Evolutionary conservation across 305 asterid genomes (phyloP).

Genomic region (Fraxinus platypoda): DNA sequence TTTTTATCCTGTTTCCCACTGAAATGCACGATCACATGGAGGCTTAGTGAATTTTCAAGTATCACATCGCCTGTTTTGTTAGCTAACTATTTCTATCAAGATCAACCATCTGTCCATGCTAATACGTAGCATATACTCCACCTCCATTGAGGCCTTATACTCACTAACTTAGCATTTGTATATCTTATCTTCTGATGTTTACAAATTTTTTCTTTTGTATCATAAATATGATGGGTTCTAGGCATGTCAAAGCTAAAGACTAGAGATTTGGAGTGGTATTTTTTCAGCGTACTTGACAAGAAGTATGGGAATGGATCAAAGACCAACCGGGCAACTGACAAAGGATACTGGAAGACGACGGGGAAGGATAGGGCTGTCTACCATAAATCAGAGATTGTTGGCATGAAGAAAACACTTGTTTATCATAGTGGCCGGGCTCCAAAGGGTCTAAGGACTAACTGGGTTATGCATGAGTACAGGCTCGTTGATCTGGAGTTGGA

Average conservation of each 20-base stretch:
- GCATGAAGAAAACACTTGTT: constrained; percentile 97
- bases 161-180: not conserved
- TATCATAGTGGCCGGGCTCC: constrained; percentile 96
- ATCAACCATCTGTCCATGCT: not conserved
- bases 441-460: constrained; percentile 80
- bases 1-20: not conserved
- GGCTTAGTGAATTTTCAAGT: not conserved
- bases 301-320: constrained; percentile 91
- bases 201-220: not conserved
- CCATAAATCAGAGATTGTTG: constrained; percentile 62
- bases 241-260: constrained; percentile 73
- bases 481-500: constrained; percentile 65
- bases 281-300: constrained; percentile 84
- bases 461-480: constrained; percentile 99
- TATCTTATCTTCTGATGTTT: not conserved
- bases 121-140: not conserved
- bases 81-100: not conserved
- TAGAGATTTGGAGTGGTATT: constrained; percentile 94
- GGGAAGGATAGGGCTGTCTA: constrained; percentile 88
- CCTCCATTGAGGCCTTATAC: not conserved
- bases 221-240: constrained; percentile 26
- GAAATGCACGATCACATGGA: not conserved
- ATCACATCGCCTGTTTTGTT: not conserved
- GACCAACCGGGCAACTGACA: constrained; percentile 90
- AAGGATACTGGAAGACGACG: constrained; percentile 97